phyloP scores from a whole-genome alignment of 306 rosid genomes.

The Mimosa pudica region DNA sequence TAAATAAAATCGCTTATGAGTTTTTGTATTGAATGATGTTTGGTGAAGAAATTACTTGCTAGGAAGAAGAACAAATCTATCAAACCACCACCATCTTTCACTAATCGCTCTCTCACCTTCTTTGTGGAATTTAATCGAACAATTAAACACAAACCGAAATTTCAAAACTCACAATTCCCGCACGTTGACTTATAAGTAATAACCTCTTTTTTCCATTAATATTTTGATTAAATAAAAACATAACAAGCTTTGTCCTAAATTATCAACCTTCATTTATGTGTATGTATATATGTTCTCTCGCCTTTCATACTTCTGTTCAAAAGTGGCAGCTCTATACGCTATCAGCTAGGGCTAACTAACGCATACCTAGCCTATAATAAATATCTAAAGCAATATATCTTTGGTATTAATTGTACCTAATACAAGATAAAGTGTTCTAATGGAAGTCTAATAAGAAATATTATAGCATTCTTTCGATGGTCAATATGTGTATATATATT shows the following conservation, averaged over 20 bases:
- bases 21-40: neutral
- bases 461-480: too few species aligned
- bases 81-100: neutral
- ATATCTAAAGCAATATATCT: neutral
- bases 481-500: neutral
- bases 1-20: neutral
- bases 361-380: neutral
- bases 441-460: neutral
- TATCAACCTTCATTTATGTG: neutral
- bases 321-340: neutral
- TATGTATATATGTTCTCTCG: neutral
- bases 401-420: neutral
- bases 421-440: neutral
- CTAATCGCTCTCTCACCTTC: neutral
- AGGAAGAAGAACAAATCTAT: neutral
- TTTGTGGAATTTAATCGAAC: slow-evolving; percentile 3
- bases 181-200: neutral
- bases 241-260: neutral
- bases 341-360: neutral
- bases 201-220: neutral
- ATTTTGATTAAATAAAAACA: neutral
- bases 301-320: slow-evolving; percentile 10
- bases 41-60: slow-evolving; percentile 9
- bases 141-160: neutral
- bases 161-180: neutral